Conservation (phyloP, 169 alveolate species). For the Cryptosporidium sp. region DNA sequence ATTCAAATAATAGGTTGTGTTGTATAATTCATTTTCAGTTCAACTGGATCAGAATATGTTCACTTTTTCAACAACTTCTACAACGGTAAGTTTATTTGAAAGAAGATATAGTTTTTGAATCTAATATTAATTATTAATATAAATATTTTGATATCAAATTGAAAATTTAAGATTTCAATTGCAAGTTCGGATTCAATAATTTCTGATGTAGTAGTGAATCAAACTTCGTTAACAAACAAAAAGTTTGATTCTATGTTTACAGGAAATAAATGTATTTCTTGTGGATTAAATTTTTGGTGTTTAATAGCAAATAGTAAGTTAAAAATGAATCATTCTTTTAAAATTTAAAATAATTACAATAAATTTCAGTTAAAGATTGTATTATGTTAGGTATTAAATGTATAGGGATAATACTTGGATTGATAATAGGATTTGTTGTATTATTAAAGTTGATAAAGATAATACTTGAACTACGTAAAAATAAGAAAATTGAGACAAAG, state of each 20-base stretch:
- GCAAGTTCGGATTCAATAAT: conserved; percentile 48
- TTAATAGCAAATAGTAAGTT: conserved; percentile 71
- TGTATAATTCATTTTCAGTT: conserved; percentile 61
- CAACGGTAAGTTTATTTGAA: conserved; percentile 39
- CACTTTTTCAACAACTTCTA: conserved; percentile 38
- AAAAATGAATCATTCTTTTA: neutral
- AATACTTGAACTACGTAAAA: neutral
- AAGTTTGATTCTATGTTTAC: conserved; percentile 45
- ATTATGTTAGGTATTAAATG: conserved; percentile 45
- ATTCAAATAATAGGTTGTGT: conserved; percentile 17
- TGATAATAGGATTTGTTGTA: conserved; percentile 5
- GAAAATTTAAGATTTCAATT: conserved; percentile 15
- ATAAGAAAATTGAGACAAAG: neutral
- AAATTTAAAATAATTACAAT: neutral
- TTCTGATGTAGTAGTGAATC: conserved; percentile 39
- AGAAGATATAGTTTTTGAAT: neutral
- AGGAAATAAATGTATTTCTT: conserved; percentile 47
- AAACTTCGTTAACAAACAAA: conserved; percentile 56
- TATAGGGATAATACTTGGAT: conserved; percentile 29
- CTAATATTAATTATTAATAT: neutral
- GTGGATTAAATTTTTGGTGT: conserved; percentile 71
- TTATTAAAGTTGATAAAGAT: conserved; percentile 8
- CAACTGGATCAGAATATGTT: conserved; percentile 60
- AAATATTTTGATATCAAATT: neutral
- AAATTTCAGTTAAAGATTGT: conserved; percentile 48